Base-by-base conservation (phyloP, 2,329 filamentous ascomycete species). In the Colletotrichum higginsianum region DNA sequence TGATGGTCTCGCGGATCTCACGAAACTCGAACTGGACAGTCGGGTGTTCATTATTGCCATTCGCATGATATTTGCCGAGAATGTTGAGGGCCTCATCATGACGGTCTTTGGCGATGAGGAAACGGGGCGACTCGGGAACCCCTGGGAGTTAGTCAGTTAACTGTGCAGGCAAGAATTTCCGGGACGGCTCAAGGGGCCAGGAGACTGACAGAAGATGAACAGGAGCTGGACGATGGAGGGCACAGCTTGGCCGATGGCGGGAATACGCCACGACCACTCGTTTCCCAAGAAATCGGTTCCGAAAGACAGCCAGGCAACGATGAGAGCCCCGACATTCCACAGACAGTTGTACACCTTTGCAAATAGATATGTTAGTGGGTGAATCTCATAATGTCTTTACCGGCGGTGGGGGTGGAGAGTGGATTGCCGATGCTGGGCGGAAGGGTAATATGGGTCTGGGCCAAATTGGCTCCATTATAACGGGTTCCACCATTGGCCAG, bases 1-100 rank as follows among this genome's bases (percentile, higher is more conserved):
- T 80, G 71, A 90, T 83, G 7, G 88, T 89, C 76, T 89, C 87
- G 78, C 86, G 86, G 78, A 91, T 91, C 79, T 91, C 89, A 46
- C 83, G 83, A 79, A 84, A 89, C 76, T 91, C 88, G 76, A 88
- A 87, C 75, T 89, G 86, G 6, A 91, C 89, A 18, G 85, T 86
- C 15, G 85, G 79, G 78, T 90, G 76, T 42, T 79, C 71, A 60
- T 72, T 74, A 74, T 80, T 73, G 47, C 78, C 79, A 57, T 79
- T 79, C 68, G 79, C 78, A 58, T 79, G 78, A 66, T 79, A 80
- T 61, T 76, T 78, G 53, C 79, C 81, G 2, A 85, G 76, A 57
- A 84, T 80, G 0, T 66, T 61, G 4, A 78, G 78, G 15, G 82
- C 83, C 63, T 80, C 55, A 0, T 83, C 82, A 23, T 78, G 77